These are phyloP conservation scores for Toxoplasma gondii DNA, from an alignment of 169 alveolate genomes.

Conservation along the genomic window DNA sequence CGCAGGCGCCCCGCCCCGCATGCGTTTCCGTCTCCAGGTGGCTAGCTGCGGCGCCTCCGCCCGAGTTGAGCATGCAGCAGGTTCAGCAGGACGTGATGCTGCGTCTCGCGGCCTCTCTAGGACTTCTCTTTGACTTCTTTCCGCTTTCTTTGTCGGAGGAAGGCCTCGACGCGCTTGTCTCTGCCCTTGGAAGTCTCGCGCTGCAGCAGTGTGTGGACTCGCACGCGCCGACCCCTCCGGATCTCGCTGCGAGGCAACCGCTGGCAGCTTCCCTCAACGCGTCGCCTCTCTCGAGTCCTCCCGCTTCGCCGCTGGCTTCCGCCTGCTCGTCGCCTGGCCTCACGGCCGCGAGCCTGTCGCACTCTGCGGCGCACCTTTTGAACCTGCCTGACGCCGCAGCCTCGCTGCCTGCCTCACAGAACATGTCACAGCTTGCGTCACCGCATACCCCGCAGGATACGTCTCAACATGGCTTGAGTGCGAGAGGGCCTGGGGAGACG, in stretches of 20 bases:
- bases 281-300: background rate
- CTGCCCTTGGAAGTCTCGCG: background rate
- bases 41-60: background rate
- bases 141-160: background rate
- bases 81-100: background rate
- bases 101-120: background rate
- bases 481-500: background rate
- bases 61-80: background rate
- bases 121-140: background rate
- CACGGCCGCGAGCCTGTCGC: background rate
- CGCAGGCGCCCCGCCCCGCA: background rate
- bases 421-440: background rate
- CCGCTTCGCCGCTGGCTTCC: background rate
- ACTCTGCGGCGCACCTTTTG: background rate
- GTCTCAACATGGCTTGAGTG: too few relatives aligned
- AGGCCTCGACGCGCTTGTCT: conserved; percentile 17
- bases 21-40: background rate
- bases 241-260: background rate
- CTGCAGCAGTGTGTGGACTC: background rate
- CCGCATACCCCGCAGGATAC: too few relatives aligned
- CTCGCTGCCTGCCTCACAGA: background rate
- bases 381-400: background rate
- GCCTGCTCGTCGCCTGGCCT: background rate
- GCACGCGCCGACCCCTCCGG: background rate
- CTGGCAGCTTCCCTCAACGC: too few relatives aligned